Percentiles rank a stretch among this genome's conserved stretches.
These are phyloP conservation scores for Wickerhamomyces kurtzmanii DNA, from an alignment of 805 yeast species.

Conservation along the genomic window DNA sequence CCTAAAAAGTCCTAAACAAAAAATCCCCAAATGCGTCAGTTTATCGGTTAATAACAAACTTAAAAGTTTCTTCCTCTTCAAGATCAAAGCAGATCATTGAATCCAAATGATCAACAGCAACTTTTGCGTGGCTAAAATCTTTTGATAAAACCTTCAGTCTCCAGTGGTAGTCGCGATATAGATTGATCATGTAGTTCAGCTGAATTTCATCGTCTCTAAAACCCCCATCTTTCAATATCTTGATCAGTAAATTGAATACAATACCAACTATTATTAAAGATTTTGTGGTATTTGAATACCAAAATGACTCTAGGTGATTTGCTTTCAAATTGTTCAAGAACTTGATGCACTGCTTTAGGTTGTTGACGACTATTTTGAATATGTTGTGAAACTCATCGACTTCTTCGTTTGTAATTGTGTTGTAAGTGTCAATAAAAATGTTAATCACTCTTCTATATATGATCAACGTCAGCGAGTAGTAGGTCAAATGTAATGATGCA, in stretches of 20 bases:
- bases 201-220: constrained; percentile 11
- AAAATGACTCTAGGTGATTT: constrained; percentile 11
- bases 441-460: constrained; percentile 15
- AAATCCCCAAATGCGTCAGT: too few relatives aligned
- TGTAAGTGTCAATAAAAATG: constrained; percentile 10
- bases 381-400: constrained; percentile 1
- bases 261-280: constrained; percentile 14
- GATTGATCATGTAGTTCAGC: not conserved
- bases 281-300: constrained; percentile 9
- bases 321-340: constrained; percentile 11
- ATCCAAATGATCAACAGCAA: constrained; percentile 1
- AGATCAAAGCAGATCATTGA: constrained; percentile 1
- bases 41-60: too few relatives aligned
- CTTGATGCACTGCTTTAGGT: constrained; percentile 8
- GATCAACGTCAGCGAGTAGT: constrained; percentile 11
- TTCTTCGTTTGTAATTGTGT: constrained; percentile 1
- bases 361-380: constrained; percentile 9
- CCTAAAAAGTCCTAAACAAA: too few relatives aligned
- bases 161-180: constrained; percentile 3
- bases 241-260: constrained; percentile 9
- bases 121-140: not conserved
- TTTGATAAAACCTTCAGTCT: not conserved
- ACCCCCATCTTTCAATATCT: constrained; percentile 7
- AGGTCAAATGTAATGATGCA: constrained; percentile 14
- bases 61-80: too few relatives aligned